Percentiles rank a stretch among this genome's conserved stretches.
phyloP scores from a whole-genome alignment of 2,329 filamentous ascomycete species.

The Cylindrodendrum hubeiense region DNA sequence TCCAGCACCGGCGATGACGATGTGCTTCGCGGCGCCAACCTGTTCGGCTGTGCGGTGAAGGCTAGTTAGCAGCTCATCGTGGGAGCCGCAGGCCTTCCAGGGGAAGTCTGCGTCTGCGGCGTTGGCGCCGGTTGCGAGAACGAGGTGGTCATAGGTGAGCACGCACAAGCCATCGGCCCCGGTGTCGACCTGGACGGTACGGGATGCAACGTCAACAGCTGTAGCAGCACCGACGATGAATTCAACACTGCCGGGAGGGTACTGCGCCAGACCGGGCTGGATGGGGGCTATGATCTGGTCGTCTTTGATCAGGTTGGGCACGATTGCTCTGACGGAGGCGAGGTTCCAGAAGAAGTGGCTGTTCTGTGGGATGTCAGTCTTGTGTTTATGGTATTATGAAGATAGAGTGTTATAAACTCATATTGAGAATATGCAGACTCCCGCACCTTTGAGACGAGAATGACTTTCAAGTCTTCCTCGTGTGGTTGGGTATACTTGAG shows the following conservation, averaged over 20 bases:
- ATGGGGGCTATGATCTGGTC: slow-evolving; percentile 65
- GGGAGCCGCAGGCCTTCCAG: slow-evolving; percentile 64
- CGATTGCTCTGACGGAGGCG: slow-evolving; percentile 66
- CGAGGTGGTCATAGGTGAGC: slow-evolving; percentile 65
- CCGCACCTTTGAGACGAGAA: slow-evolving; percentile 67
- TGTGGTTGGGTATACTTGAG: slow-evolving; percentile 63
- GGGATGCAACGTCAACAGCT: slow-evolving; percentile 52
- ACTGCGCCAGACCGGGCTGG: slow-evolving; percentile 61
- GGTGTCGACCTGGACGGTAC: slow-evolving; percentile 56
- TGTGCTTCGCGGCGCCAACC: slow-evolving; percentile 60
- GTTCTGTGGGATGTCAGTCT: slow-evolving; percentile 53
- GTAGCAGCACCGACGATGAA: slow-evolving; percentile 64
- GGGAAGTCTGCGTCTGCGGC: slow-evolving; percentile 55
- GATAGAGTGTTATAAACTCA: neutral
- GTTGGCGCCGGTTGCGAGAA: slow-evolving; percentile 68
- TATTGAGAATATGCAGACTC: no score
- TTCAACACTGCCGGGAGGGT: slow-evolving; percentile 62
- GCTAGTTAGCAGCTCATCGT: slow-evolving; percentile 57
- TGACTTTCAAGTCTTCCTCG: slow-evolving; percentile 62
- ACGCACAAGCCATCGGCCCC: slow-evolving; percentile 29
- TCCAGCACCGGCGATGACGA: slow-evolving; percentile 69
- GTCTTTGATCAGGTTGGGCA: slow-evolving; percentile 62
- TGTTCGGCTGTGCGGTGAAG: slow-evolving; percentile 56
- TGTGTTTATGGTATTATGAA: neutral
- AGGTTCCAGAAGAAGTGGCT: slow-evolving; percentile 71